Percentiles rank a stretch among this genome's conserved stretches.
These are phyloP conservation scores for Cryptococcus wingfieldii DNA, from an alignment of 1,284 basidiomycete genomes.

Conservation along the genomic window DNA sequence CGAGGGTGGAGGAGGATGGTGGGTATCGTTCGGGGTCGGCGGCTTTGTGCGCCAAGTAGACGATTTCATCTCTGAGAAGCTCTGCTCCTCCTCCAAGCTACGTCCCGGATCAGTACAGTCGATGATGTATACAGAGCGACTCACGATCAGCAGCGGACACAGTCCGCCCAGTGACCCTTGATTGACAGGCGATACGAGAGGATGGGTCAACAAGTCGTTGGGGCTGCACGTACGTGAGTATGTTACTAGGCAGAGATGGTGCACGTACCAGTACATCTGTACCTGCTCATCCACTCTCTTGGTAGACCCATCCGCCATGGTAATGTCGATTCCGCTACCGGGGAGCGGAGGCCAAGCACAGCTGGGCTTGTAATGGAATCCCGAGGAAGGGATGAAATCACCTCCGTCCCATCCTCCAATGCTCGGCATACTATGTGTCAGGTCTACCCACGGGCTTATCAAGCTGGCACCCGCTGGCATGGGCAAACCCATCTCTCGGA, in stretches of 20 bases:
- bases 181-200: constrained; percentile 53
- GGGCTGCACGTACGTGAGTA: constrained; percentile 28
- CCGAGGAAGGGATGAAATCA: constrained; percentile 43
- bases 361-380: constrained; percentile 48
- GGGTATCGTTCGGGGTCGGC: constrained; percentile 49
- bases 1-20: constrained; percentile 42
- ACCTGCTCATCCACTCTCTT: constrained; percentile 48
- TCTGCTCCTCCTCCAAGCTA: constrained; percentile 51
- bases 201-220: constrained; percentile 52
- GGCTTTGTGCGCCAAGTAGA: constrained; percentile 53
- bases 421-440: constrained; percentile 90
- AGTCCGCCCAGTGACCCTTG: constrained; percentile 53
- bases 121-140: constrained; percentile 6
- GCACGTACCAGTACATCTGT: constrained; percentile 51
- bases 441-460: constrained; percentile 86
- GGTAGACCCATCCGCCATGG: constrained; percentile 30
- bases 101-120: not conserved
- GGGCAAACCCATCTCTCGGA: constrained; percentile 79
- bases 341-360: constrained; percentile 47
- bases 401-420: constrained; percentile 51
- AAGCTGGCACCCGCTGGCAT: constrained; percentile 77
- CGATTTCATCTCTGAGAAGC: constrained; percentile 49
- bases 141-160: constrained; percentile 52
- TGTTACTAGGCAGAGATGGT: not conserved
- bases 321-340: constrained; percentile 37